A percentile compares a stretch with the other conserved stretches of the same genome.
Evolutionary conservation across 257 asterid genomes (phyloP).

Genomic region (Capsicum pubescens): DNA sequence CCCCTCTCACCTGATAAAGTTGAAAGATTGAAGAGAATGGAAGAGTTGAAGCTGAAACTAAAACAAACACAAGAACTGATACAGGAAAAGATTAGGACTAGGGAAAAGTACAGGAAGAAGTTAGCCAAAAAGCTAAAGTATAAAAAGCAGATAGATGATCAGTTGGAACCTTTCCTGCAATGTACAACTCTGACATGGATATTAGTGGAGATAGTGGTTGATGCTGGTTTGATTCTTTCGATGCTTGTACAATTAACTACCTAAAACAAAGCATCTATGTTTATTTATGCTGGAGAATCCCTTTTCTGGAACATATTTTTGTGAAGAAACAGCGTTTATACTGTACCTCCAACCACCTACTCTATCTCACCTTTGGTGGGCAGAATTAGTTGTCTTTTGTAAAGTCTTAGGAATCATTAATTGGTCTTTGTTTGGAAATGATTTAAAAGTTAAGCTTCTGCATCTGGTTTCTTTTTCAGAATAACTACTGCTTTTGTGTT

Average conservation of each 20-base stretch:
- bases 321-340: neutral
- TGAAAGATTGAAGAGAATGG: neutral
- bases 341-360: neutral
- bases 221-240: neutral
- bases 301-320: neutral
- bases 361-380: neutral
- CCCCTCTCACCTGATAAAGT: neutral
- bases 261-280: neutral
- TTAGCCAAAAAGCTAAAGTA: neutral
- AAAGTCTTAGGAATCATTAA: neutral
- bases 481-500: neutral
- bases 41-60: constrained; percentile 25
- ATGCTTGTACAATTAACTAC: neutral
- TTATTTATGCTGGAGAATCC: neutral
- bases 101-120: constrained; percentile 3
- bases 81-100: neutral
- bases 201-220: neutral
- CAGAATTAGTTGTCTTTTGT: neutral
- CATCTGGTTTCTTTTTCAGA: neutral
- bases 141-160: neutral
- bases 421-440: neutral
- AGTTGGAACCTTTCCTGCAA: neutral
- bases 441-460: neutral
- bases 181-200: neutral
- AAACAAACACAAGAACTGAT: neutral